Evolutionary conservation across 2,329 filamentous ascomycete genomes (phyloP).

Genomic region (Penicillium thymicola): DNA sequence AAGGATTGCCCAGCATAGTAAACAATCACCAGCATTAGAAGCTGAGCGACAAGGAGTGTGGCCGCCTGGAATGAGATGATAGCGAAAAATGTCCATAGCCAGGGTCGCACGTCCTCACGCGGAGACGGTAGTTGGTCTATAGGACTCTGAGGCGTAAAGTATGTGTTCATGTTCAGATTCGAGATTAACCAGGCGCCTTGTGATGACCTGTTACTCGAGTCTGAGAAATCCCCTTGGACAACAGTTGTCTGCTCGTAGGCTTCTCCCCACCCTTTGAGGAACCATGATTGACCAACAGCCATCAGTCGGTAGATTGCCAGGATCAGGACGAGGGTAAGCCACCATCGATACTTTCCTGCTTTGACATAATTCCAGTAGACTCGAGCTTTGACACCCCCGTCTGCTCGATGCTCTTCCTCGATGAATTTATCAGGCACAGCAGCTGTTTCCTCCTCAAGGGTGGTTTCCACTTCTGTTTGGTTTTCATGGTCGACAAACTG

Average conservation of each 20-base stretch:
- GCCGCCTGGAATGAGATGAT: slow-evolving; percentile 62
- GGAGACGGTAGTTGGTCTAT: slow-evolving; percentile 61
- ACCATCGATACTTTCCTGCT: slow-evolving; percentile 72
- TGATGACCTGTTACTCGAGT: slow-evolving; percentile 9
- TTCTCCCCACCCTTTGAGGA: slow-evolving; percentile 84
- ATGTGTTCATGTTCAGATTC: slow-evolving; percentile 8
- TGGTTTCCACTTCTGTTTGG: slow-evolving; percentile 26
- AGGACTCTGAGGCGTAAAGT: slow-evolving; percentile 24
- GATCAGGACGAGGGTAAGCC: slow-evolving; percentile 62
- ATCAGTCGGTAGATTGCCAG: slow-evolving; percentile 63
- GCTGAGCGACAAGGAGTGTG: slow-evolving; percentile 59
- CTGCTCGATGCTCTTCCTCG: slow-evolving; percentile 69
- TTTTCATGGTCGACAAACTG: slow-evolving; percentile 11
- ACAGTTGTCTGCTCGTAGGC: slow-evolving; percentile 52
- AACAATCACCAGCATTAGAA: slow-evolving; percentile 71
- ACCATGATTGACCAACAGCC: slow-evolving; percentile 69
- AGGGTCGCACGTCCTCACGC: slow-evolving; percentile 63
- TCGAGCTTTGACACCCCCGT: slow-evolving; percentile 69
- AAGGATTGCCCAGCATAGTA: slow-evolving; percentile 73
- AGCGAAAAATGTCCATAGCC: slow-evolving; percentile 68
- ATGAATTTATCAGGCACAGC: slow-evolving; percentile 71
- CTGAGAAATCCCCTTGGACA: slow-evolving; percentile 15
- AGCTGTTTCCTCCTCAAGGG: slow-evolving; percentile 46
- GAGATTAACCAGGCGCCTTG: slow-evolving; percentile 2
- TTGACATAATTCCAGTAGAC: slow-evolving; percentile 86